Conservation (phyloP, 331 rosid species). For the Erythrophleum ivorense region DNA sequence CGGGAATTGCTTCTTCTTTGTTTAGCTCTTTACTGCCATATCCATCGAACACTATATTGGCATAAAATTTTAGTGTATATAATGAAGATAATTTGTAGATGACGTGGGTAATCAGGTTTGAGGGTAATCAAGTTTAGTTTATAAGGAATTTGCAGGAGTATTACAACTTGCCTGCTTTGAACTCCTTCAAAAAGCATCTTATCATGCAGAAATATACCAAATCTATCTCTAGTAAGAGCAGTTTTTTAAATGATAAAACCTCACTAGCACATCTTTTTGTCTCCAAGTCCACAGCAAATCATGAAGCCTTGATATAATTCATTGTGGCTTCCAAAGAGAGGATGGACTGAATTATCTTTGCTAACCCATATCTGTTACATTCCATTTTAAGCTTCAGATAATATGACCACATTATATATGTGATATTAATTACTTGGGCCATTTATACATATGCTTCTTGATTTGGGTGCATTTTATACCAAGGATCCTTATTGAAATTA, state of each 20-base stretch:
- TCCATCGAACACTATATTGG: not conserved
- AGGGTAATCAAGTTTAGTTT: not conserved
- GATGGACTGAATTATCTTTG: not conserved
- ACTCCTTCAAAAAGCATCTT: not conserved
- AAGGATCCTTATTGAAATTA: slow-evolving; percentile 33
- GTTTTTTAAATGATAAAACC: not conserved
- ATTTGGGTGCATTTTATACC: slow-evolving; percentile 14
- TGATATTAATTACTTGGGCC: slow-evolving; percentile 23
- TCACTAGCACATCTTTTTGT: not conserved
- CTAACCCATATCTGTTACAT: slow-evolving; percentile 18
- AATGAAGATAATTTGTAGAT: not conserved
- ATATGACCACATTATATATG: slow-evolving; percentile 2
- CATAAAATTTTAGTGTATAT: not conserved
- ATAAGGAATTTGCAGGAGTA: not conserved
- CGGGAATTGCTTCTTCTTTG: not conserved
- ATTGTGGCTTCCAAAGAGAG: not conserved
- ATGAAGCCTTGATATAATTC: not conserved
- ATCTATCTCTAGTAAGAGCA: not conserved
- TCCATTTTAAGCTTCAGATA: not conserved
- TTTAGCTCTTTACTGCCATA: not conserved
- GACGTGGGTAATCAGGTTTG: not conserved
- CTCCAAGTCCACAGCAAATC: not conserved
- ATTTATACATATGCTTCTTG: not conserved
- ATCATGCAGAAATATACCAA: not conserved
- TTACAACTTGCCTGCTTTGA: not conserved